Evolutionary conservation across 352 stramenopile genomes (phyloP), one percentile per base, ranked within the genome.

Genomic region (Globisporangium abappressorium): DNA sequence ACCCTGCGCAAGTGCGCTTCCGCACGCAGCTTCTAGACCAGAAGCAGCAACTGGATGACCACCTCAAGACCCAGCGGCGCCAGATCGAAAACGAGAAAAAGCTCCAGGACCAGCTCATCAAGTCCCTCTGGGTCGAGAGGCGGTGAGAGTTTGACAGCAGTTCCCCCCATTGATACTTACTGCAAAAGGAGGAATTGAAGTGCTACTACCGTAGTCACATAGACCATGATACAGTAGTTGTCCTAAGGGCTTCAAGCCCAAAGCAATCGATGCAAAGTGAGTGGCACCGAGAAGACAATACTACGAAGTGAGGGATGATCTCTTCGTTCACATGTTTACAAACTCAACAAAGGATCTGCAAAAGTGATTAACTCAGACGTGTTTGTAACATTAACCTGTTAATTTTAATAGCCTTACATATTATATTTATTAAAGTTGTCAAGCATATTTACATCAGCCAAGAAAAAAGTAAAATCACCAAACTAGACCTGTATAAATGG

Each of bases 51-150:
- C 51, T 79, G 9, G 62, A 71, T 28, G 65, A 56, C 36, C 72
- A 60, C n/a, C 41, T 81, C n/a, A 47, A 70, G 41, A 60, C 70
- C 4, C 71, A 65, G 20, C 62, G 77, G 34, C 30, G 57, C 9
- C 70, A 69, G 56, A 80, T 84, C 30, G 62, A 66, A 20, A 58
- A 69, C 28, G 75, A 84, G 64, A 79, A 79, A 24, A 66, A 61
- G 26, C 47, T 72, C 28, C 78, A 82, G 57, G 74, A 80, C 11
- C 56, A 75, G 34, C 49, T 85, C 14, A 26, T 85, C 62, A 74
- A 68, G 3, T 58, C 43, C 14, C n/a, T 47, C 9, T n/a, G 55
- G 6, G 28, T 5, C 9, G 55, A 46, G 14, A 41, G 33, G 20
- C 55, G 33, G 8, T 61, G 56, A 59, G 8, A 49, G 53, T 18